Evolutionary conservation across 2,329 filamentous ascomycete genomes (phyloP), one percentile per base, ranked within the genome.

Genomic region (Aspergillus sp.): DNA sequence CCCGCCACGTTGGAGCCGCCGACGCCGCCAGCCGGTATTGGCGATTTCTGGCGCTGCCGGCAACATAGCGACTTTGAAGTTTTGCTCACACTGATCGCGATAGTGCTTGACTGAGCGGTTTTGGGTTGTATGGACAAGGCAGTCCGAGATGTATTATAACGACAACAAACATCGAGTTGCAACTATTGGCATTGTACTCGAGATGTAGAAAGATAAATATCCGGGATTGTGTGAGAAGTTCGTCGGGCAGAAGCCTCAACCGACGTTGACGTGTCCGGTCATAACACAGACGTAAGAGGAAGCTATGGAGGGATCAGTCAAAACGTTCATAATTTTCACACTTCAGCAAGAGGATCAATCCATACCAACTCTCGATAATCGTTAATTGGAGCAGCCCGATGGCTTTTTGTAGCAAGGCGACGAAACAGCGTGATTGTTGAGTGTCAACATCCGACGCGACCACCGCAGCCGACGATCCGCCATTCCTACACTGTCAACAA

Each of bases 381-480:
- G 5, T 36, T n/a, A 36, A 36, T n/a, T 36, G 34, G 4, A n/a
- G 4, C 5, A 36, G 15, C 9, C 34, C 34, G 15, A 36, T 11
- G 44, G 17, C n/a, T 15, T n/a, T 13, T 13, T 11, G 44, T 32
- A 17, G 17, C 11, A 24, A 15, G 24, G 8, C 4, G 17, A 34
- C 8, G 13, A 12, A n/a, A 13, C 15, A 32, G 7, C 18, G 5
- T 5, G 13, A 24, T 30, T 30, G 44, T 36, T 48, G 15, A n/a
- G 6, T 2, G 22, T n/a, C 17, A 50, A 42, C 42, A 53, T 18
- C 13, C 41, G 41, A 38, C 26, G 50, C 50, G 50, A 55, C 53
- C 47, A 8, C 45, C 53, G 47, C 45, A 55, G 47, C 53, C 53
- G 45, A 55, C 53, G 45, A 38, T 50, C 53, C 44, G n/a, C 24